These are phyloP conservation scores for Pythium plurisporium DNA, from an alignment of 352 stramenopile species.

Conservation along the genomic window DNA sequence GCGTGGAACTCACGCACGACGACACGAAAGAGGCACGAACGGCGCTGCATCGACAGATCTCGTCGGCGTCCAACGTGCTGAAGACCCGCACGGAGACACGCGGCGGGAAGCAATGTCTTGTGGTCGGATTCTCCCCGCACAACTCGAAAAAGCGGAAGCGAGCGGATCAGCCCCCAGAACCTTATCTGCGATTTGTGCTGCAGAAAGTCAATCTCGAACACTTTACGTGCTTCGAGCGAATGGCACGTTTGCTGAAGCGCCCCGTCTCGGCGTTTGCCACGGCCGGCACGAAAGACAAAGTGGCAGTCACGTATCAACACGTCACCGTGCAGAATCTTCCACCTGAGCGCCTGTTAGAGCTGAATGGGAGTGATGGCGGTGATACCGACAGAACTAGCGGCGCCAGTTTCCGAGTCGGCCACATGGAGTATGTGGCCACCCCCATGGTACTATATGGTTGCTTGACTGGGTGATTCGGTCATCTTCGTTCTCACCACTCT, in stretches of 20 bases:
- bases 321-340: slow-evolving; percentile 46
- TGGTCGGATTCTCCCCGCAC: slow-evolving; percentile 59
- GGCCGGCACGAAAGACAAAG: slow-evolving; percentile 76
- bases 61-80: slow-evolving; percentile 47
- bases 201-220: slow-evolving; percentile 75
- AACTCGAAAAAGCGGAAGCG: slow-evolving; percentile 73
- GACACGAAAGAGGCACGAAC: slow-evolving; percentile 63
- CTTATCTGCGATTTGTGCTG: slow-evolving; percentile 62
- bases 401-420: slow-evolving; percentile 35
- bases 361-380: slow-evolving; percentile 25
- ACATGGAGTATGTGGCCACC: slow-evolving; percentile 42
- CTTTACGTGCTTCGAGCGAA: slow-evolving; percentile 60
- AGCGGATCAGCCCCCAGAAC: slow-evolving; percentile 27
- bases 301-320: slow-evolving; percentile 62
- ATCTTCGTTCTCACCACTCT: background rate
- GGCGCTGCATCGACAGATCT: slow-evolving; percentile 55
- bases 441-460: slow-evolving; percentile 62
- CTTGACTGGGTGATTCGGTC: background rate
- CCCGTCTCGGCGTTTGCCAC: slow-evolving; percentile 56
- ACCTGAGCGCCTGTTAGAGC: slow-evolving; percentile 34
- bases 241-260: slow-evolving; percentile 37
- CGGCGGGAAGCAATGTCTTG: slow-evolving; percentile 35
- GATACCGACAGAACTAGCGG: background rate
- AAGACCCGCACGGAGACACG: slow-evolving; percentile 62
- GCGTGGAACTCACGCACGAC: slow-evolving; percentile 51